These are phyloP conservation scores for Holtermannia corniformis DNA, from an alignment of 768 basidiomycete species.

Conservation along the genomic window DNA sequence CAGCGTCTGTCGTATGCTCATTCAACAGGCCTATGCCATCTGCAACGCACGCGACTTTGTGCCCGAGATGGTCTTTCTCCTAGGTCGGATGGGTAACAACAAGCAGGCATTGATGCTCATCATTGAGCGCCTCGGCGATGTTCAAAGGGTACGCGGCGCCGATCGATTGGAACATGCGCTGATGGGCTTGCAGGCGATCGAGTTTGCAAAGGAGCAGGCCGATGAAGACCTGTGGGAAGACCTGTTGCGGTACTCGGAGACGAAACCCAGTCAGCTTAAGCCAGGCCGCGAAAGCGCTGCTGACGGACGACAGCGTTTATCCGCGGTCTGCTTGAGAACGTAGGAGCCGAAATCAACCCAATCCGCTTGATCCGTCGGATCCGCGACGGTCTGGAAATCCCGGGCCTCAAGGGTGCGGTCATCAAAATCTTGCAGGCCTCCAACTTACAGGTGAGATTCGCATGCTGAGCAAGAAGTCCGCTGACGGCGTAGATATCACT, in stretches of 20 bases:
- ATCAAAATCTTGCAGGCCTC: constrained; percentile 97
- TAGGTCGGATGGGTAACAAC: constrained; percentile 96
- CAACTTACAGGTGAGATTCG: constrained; percentile 57
- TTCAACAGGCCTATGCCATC: constrained; percentile 74
- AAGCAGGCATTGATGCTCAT: constrained; percentile 88
- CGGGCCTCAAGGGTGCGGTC: constrained; percentile 82
- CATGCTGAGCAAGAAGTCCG: background rate
- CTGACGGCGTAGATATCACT: constrained; percentile 56
- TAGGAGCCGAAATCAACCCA: constrained; percentile 91
- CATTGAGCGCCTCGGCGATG: constrained; percentile 88
- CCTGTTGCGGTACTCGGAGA: constrained; percentile 85
- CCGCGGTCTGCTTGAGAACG: constrained; percentile 85
- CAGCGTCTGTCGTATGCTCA: background rate
- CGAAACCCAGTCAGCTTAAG: constrained; percentile 62
- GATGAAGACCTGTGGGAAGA: constrained; percentile 99
- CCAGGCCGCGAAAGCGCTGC: too few relatives aligned
- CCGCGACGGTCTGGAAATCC: constrained; percentile 91
- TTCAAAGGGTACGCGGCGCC: constrained; percentile 58
- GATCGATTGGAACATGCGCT: background rate
- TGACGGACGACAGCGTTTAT: constrained; percentile 61
- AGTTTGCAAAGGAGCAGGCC: constrained; percentile 93
- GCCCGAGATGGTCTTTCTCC: constrained; percentile 91
- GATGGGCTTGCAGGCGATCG: constrained; percentile 61
- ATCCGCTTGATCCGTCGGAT: constrained; percentile 88
- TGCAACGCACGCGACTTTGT: constrained; percentile 80